Conservation (phyloP, 768 basidiomycete species). For the Trametes elegans region DNA sequence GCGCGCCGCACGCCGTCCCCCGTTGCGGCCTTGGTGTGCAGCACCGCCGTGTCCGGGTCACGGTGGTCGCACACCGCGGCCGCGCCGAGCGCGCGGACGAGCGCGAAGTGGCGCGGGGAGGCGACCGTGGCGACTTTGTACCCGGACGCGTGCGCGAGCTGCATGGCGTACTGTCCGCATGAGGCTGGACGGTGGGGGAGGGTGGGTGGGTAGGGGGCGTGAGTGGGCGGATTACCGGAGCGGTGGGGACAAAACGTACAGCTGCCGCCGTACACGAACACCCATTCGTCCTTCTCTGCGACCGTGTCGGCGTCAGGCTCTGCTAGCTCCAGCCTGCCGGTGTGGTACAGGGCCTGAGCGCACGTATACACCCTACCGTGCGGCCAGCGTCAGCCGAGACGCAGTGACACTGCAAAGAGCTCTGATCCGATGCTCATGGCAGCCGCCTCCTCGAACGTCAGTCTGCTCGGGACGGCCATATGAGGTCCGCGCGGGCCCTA, state of each 20-base stretch:
- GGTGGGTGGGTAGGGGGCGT: background rate
- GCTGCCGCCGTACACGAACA: constrained; percentile 18
- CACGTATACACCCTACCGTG: background rate
- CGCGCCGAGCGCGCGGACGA: constrained; percentile 37
- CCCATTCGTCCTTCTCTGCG: background rate
- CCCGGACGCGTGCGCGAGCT: constrained; percentile 31
- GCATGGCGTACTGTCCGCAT: constrained; percentile 32
- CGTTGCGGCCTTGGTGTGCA: constrained; percentile 18
- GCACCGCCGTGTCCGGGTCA: constrained; percentile 21
- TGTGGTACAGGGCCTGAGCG: constrained; percentile 5
- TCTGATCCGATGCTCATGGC: constrained; percentile 12
- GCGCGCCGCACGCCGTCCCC: constrained; percentile 11
- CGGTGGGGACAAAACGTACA: constrained; percentile 28
- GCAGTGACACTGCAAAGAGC: background rate
- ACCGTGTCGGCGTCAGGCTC: background rate
- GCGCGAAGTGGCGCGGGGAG: constrained; percentile 34
- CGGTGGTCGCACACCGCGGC: constrained; percentile 31
- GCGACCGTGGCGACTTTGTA: constrained; percentile 33
- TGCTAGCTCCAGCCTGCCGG: background rate
- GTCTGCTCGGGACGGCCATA: constrained; percentile 14
- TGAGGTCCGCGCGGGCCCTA: constrained; percentile 17
- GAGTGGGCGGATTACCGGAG: constrained; percentile 23
- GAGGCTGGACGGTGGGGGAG: constrained; percentile 30
- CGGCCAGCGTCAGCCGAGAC: background rate
- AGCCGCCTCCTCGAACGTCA: constrained; percentile 16